Conservation (phyloP, 2,329 filamentous ascomycete species). For the Paecilomyces dactylethromorphus region DNA sequence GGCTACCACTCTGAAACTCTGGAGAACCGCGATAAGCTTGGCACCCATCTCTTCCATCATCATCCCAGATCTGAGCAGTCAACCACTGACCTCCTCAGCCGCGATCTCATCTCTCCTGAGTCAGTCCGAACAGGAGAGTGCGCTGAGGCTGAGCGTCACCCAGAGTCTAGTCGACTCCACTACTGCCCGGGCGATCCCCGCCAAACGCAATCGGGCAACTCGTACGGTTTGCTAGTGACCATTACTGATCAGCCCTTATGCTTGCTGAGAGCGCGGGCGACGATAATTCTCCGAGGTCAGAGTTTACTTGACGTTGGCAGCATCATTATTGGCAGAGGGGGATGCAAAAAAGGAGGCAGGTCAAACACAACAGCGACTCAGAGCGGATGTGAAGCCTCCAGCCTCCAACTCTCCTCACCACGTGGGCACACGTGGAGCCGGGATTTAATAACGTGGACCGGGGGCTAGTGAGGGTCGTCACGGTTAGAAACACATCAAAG, state of each 20-base stretch:
- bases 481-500: conserved; percentile 11
- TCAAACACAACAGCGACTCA: neutral
- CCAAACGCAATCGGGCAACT: neutral
- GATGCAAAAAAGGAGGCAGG: neutral
- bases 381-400: neutral
- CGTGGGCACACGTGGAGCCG: conserved; percentile 30
- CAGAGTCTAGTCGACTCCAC: neutral
- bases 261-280: neutral
- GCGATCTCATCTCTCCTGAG: neutral
- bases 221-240: neutral
- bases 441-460: conserved; percentile 13
- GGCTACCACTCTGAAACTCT: neutral
- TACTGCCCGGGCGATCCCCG: neutral
- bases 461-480: conserved; percentile 8
- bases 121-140: neutral
- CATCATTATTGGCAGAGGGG: neutral
- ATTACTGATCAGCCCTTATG: neutral
- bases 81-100: neutral
- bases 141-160: neutral
- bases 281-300: neutral
- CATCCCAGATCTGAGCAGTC: neutral
- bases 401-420: conserved; percentile 12
- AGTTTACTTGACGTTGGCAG: neutral
- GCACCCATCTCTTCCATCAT: neutral
- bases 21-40: neutral